Conservation (phyloP, 257 asterid species). For the Cordia subcordata region DNA sequence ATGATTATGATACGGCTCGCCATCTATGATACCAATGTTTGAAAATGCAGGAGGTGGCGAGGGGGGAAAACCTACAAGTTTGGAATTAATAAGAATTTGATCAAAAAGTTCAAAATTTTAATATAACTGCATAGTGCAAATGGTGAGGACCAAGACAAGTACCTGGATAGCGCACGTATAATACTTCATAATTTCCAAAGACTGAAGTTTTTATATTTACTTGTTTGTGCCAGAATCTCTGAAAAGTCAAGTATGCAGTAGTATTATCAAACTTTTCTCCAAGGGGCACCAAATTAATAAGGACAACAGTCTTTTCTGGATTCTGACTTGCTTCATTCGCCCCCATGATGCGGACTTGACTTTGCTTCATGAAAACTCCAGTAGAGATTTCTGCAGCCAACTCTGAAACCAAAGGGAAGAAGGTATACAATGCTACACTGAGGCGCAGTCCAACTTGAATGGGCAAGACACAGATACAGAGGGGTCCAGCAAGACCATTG, state of each 20-base stretch:
- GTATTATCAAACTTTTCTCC: conserved; percentile 59
- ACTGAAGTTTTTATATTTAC: conserved; percentile 48
- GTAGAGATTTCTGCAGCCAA: conserved; percentile 67
- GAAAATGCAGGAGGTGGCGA: conserved; percentile 86
- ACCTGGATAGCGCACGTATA: conserved; percentile 93
- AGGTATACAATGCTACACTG: conserved; percentile 62
- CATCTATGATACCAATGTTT: conserved; percentile 43
- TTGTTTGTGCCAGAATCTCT: conserved; percentile 77
- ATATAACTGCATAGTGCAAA: not conserved
- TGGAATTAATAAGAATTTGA: conserved; percentile 9
- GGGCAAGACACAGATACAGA: conserved; percentile 76
- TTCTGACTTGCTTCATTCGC: conserved; percentile 78
- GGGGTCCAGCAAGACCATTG: conserved; percentile 66
- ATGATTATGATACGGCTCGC: conserved; percentile 68
- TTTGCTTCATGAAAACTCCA: conserved; percentile 65
- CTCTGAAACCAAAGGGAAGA: conserved; percentile 88
- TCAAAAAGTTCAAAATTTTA: conserved; percentile 6
- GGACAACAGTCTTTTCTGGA: conserved; percentile 76
- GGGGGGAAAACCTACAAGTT: conserved; percentile 74
- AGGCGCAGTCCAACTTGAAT: conserved; percentile 76
- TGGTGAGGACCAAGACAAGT: conserved; percentile 3
- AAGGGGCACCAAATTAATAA: conserved; percentile 72
- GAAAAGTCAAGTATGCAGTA: conserved; percentile 53
- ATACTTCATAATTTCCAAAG: conserved; percentile 78
- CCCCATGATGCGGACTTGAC: conserved; percentile 94